Evolutionary conservation across 352 stramenopile genomes (phyloP), one percentile per base, ranked within the genome.

Genomic region (Phytophthora hybrid): DNA sequence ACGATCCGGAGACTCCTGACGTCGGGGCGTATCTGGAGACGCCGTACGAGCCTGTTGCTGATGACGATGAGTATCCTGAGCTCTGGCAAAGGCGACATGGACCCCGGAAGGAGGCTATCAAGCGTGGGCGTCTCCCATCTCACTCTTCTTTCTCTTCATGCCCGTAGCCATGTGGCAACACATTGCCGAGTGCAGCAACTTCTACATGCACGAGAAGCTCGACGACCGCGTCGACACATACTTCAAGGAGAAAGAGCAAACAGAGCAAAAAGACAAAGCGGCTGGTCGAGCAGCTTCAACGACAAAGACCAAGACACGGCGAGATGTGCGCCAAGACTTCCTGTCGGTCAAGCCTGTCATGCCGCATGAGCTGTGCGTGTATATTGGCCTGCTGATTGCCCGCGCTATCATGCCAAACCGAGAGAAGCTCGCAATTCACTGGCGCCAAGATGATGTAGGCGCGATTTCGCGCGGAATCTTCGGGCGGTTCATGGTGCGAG

Each of bases 111-210:
- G 51, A n/a, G 4, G 49, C 52, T 9, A n/a, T 56, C 26, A 47
- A 61, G 5, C 26, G 62, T 18, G 62, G 51, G 18, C 13, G 2
- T 69, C 37, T 29, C 41, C 44, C 0, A 54, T 71, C 19, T 21
- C 53, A 4, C 53, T 71, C 2, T 59, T 65, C 14, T 64, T 65
- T 9, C 16, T 65, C 4, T 71, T 71, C 31, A 71, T 71, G 55
- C 44, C 55, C 2, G 55, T 71, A 31, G 64, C 9, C 21, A 55
- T 71, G 18, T 65, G 64, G 64, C 55, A 71, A 34, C 55, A 71
- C 11, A 64, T 66, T 49, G 55, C 64, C 1, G 64, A 65, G 10
- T 56, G 32, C 32, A 71, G 64, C n/a, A 71, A 71, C 46, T 65
- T 60, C 37, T 71, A 71, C 55, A 60, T 65, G 64, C 55, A 66